These are phyloP conservation scores for Globisporangium perplexum DNA, from an alignment of 352 stramenopile genomes.

Conservation along the genomic window DNA sequence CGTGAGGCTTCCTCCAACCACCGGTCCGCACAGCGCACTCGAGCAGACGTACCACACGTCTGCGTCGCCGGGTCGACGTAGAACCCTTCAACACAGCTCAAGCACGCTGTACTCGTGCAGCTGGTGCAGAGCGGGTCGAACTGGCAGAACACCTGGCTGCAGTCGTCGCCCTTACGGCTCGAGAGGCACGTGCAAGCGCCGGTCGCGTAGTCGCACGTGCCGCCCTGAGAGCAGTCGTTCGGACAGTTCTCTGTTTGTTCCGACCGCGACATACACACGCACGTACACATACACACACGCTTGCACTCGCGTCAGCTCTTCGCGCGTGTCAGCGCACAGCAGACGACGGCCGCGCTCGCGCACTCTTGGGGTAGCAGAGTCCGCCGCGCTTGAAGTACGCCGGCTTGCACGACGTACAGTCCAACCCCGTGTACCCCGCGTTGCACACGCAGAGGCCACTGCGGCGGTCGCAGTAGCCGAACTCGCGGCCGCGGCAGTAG, in stretches of 20 bases:
- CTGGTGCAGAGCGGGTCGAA: slow-evolving; percentile 85
- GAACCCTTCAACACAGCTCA: slow-evolving; percentile 84
- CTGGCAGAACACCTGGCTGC: slow-evolving; percentile 53
- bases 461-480: slow-evolving; percentile 93
- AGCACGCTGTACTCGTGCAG: slow-evolving; percentile 78
- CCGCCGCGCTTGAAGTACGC: slow-evolving; percentile 82
- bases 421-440: slow-evolving; percentile 88
- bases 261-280: too few relatives aligned
- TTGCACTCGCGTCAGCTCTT: slow-evolving; percentile 17
- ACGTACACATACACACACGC: too few relatives aligned
- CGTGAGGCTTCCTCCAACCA: not conserved
- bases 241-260: slow-evolving; percentile 54
- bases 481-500: slow-evolving; percentile 89
- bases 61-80: slow-evolving; percentile 65
- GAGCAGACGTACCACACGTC: slow-evolving; percentile 42
- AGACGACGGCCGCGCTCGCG: not conserved
- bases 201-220: slow-evolving; percentile 86
- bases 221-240: slow-evolving; percentile 85
- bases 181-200: slow-evolving; percentile 77
- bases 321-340: not conserved
- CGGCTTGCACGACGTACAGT: slow-evolving; percentile 84
- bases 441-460: slow-evolving; percentile 93
- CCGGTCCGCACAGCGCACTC: too few relatives aligned
- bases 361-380: slow-evolving; percentile 89
- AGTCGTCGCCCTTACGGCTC: slow-evolving; percentile 77